These are phyloP conservation scores for Rhodotorula toruloides DNA, from an alignment of 768 basidiomycete species.

Conservation along the genomic window DNA sequence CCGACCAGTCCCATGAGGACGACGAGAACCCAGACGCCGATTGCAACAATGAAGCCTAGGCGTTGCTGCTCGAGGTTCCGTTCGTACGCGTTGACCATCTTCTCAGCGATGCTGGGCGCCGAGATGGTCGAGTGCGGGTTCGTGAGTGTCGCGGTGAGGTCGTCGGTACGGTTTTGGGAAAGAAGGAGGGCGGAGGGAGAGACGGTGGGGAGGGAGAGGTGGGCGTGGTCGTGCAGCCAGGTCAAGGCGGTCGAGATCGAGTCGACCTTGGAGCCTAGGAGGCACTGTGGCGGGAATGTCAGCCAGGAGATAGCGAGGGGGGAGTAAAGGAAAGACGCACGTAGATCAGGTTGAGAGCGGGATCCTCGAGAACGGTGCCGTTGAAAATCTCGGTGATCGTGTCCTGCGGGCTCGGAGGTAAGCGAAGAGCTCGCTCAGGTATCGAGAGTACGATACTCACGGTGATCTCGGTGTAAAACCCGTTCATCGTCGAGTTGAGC, in stretches of 20 bases:
- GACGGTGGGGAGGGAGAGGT: constrained; percentile 71
- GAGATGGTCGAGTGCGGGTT: constrained; percentile 47
- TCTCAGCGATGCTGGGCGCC: constrained; percentile 63
- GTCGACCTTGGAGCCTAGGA: constrained; percentile 84
- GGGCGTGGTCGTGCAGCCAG: constrained; percentile 81
- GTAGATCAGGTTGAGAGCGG: constrained; percentile 76
- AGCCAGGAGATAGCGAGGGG: background rate
- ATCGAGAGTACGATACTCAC: constrained; percentile 25
- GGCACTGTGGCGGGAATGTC: constrained; percentile 51
- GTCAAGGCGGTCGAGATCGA: constrained; percentile 82
- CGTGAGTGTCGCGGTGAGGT: constrained; percentile 66
- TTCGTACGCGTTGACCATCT: constrained; percentile 68
- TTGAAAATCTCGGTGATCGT: constrained; percentile 54
- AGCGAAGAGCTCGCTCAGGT: too few relatives aligned
- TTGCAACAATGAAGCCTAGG: constrained; percentile 74
- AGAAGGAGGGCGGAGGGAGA: constrained; percentile 71
- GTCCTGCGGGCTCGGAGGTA: background rate
- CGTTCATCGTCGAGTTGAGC: constrained; percentile 76
- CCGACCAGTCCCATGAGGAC: constrained; percentile 62
- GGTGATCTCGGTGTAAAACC: constrained; percentile 82
- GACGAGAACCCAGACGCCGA: constrained; percentile 76
- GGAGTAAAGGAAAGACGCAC: constrained; percentile 5
- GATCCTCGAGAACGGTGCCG: constrained; percentile 71
- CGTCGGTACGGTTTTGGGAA: constrained; percentile 64
- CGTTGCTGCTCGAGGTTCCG: constrained; percentile 70